These are phyloP conservation scores for Globisporangium cederbergense DNA, from an alignment of 352 stramenopile species.

Conservation along the genomic window DNA sequence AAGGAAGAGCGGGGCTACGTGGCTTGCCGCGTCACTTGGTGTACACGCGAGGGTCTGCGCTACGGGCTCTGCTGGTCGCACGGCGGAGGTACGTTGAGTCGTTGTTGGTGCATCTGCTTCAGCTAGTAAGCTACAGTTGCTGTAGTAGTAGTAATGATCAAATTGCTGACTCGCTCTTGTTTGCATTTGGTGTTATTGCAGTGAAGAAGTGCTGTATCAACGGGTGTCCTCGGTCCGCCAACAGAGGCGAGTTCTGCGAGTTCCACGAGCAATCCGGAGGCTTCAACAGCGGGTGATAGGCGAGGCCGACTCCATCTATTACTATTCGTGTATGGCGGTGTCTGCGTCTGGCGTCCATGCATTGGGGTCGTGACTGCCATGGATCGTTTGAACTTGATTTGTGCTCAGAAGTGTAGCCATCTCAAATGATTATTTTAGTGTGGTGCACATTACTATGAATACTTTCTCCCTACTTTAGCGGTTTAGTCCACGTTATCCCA, in stretches of 20 bases:
- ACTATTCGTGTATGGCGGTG: background rate
- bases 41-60: slow-evolving; percentile 32
- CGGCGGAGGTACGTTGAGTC: slow-evolving; percentile 31
- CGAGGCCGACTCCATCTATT: background rate
- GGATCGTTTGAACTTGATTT: background rate
- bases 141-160: background rate
- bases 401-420: slow-evolving; percentile 1
- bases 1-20: slow-evolving; percentile 1
- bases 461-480: background rate
- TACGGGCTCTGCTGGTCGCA: slow-evolving; percentile 52
- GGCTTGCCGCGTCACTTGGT: slow-evolving; percentile 45
- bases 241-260: slow-evolving; percentile 41
- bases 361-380: background rate
- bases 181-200: slow-evolving; percentile 7
- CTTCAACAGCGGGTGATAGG: background rate
- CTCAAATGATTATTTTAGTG: background rate
- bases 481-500: background rate
- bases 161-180: background rate
- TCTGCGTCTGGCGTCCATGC: background rate
- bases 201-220: slow-evolving; percentile 43
- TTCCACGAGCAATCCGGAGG: slow-evolving; percentile 24
- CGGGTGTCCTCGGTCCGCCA: slow-evolving; percentile 27
- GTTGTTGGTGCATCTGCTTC: background rate
- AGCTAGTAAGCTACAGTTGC: background rate
- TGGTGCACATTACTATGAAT: background rate